Conservation (phyloP, 371 early-diverging fungal species). For the Zancudomyces culisetae region DNA sequence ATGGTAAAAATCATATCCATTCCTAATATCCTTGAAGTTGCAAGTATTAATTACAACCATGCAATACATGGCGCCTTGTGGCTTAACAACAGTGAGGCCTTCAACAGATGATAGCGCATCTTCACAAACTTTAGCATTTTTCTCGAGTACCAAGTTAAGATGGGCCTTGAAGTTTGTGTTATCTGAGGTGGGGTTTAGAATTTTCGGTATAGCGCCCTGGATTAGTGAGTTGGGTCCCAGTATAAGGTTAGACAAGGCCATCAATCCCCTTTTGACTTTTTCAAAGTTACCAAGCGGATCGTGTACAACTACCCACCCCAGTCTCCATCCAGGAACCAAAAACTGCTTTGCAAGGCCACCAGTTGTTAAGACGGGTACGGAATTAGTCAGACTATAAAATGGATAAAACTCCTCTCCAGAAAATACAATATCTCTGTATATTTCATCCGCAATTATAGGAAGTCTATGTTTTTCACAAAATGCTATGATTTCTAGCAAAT, state of each 20-base stretch:
- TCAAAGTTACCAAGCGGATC: conserved; percentile 26
- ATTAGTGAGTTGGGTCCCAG: conserved; percentile 66
- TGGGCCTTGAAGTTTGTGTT: conserved; percentile 34
- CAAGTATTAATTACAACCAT: conserved; percentile 60
- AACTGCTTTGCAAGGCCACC: conserved; percentile 83
- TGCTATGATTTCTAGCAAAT: conserved; percentile 44
- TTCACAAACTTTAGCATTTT: conserved; percentile 44
- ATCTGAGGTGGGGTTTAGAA: conserved; percentile 45
- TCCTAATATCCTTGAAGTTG: conserved; percentile 43
- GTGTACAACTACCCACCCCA: conserved; percentile 75
- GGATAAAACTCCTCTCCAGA: conserved; percentile 35
- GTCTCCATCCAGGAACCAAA: conserved; percentile 81
- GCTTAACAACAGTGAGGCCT: conserved; percentile 52
- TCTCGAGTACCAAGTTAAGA: conserved; percentile 44
- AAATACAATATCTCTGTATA: conserved; percentile 81
- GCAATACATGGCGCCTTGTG: conserved; percentile 89
- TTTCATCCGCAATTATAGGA: conserved; percentile 80
- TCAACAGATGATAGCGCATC: conserved; percentile 40
- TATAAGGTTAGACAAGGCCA: conserved; percentile 49
- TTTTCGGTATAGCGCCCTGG: conserved; percentile 58
- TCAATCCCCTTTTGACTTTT: conserved; percentile 43
- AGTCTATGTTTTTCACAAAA: conserved; percentile 56
- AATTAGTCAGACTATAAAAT: conserved; percentile 47
- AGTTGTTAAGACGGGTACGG: conserved; percentile 64
- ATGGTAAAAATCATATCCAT: conserved; percentile 64